phyloP scores from a whole-genome alignment of 2,329 filamentous ascomycete genomes.

The Pseudogymnoascus sp. region DNA sequence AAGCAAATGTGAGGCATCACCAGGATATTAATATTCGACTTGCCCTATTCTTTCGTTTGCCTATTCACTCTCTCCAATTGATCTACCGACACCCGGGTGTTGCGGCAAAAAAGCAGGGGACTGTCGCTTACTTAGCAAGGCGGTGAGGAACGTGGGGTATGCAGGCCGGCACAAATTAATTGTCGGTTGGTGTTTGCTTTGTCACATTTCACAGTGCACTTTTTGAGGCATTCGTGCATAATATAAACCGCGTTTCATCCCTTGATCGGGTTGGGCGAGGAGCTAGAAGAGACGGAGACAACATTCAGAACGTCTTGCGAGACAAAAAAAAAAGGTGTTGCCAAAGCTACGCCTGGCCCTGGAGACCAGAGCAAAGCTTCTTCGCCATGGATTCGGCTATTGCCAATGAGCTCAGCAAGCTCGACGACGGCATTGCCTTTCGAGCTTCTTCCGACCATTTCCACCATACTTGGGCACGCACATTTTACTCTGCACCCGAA shows the following conservation, averaged over 20 bases:
- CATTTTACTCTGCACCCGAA: slow-evolving; percentile 81
- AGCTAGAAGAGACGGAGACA: background rate
- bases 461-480: slow-evolving; percentile 91
- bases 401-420: slow-evolving; percentile 43
- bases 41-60: background rate
- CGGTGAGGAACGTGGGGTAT: slow-evolving; percentile 5
- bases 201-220: slow-evolving; percentile 4
- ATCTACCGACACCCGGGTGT: background rate
- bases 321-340: background rate
- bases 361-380: background rate
- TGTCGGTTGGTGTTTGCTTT: background rate
- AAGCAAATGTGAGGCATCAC: background rate
- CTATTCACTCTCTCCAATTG: background rate
- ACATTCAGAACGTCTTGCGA: background rate
- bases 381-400: slow-evolving; percentile 33
- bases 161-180: background rate
- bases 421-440: slow-evolving; percentile 62
- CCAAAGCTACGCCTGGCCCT: background rate
- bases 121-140: slow-evolving; percentile 8
- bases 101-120: background rate
- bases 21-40: background rate
- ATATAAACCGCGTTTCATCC: slow-evolving; percentile 3
- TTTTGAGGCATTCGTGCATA: slow-evolving; percentile 8
- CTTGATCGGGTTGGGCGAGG: background rate
- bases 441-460: slow-evolving; percentile 61